A percentile compares a stretch with the other conserved stretches of the same genome.
Conservation (phyloP, 768 basidiomycete genomes). For the Symmetrospora coprosmae region DNA sequence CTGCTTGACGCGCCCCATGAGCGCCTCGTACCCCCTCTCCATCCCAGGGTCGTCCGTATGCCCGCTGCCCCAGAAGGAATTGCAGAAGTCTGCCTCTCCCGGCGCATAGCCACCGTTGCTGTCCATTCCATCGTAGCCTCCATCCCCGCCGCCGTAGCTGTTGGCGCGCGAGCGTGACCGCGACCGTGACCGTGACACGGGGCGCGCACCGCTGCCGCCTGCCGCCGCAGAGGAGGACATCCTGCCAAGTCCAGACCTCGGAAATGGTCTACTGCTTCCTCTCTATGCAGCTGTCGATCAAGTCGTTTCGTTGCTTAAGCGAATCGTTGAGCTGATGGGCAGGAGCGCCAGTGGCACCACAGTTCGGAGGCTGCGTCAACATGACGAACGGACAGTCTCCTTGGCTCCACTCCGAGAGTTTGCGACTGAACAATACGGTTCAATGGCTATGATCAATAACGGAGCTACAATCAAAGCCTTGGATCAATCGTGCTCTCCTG, state of each 20-base stretch:
- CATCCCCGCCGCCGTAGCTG: background rate
- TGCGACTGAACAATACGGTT: too few relatives aligned
- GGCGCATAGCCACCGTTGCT: background rate
- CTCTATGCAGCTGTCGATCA: background rate
- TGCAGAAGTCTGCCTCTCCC: constrained; percentile 63
- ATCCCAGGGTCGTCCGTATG: constrained; percentile 31
- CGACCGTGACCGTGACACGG: constrained; percentile 17
- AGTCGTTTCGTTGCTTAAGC: background rate
- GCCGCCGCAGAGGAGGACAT: background rate
- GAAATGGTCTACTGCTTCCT: background rate
- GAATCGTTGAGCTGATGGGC: too few relatives aligned
- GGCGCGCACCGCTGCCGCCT: constrained; percentile 5
- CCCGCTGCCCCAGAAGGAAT: constrained; percentile 77
- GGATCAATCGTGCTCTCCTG: too few relatives aligned
- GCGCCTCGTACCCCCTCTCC: constrained; percentile 37
- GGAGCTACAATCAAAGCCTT: too few relatives aligned
- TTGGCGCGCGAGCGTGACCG: constrained; percentile 1
- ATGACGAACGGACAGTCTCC: too few relatives aligned
- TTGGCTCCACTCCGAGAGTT: too few relatives aligned
- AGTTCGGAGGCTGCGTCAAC: too few relatives aligned
- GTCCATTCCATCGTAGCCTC: background rate
- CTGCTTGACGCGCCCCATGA: constrained; percentile 34
- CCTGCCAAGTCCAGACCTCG: background rate
- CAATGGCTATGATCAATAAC: too few relatives aligned
- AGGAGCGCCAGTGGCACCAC: too few relatives aligned